phyloP scores from a whole-genome alignment of 106 monocot genomes.

The Cymbidium sinense region DNA sequence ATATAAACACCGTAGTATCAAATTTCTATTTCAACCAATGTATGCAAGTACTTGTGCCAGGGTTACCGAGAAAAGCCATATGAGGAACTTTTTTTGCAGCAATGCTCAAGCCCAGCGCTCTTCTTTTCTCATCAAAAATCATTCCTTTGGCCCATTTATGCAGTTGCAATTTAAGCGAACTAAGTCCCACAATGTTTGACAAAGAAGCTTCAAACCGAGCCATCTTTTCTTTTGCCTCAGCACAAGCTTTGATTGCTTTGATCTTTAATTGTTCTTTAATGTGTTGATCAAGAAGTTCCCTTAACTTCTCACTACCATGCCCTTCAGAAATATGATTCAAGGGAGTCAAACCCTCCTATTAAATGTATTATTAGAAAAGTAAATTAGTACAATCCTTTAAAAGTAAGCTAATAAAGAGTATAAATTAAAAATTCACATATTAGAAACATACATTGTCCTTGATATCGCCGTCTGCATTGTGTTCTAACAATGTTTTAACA shows the following conservation, averaged over 20 bases:
- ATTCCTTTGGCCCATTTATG: slow-evolving; percentile 85
- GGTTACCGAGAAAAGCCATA: slow-evolving; percentile 97
- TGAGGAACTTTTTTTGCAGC: slow-evolving; percentile 67
- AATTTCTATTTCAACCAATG: not conserved
- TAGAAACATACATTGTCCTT: slow-evolving; percentile 56
- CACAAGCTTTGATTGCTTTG: slow-evolving; percentile 52
- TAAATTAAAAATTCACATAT: not conserved
- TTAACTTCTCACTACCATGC: slow-evolving; percentile 37
- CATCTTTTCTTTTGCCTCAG: slow-evolving; percentile 60
- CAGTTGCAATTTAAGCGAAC: slow-evolving; percentile 64
- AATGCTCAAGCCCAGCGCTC: slow-evolving; percentile 68
- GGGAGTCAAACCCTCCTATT: slow-evolving; percentile 75
- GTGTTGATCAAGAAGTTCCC: slow-evolving; percentile 43
- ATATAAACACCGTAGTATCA: not conserved
- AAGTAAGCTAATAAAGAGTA: not conserved
- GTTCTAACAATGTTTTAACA: slow-evolving; percentile 57
- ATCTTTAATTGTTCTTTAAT: slow-evolving; percentile 57
- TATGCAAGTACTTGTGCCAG: slow-evolving; percentile 61
- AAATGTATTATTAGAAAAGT: not conserved
- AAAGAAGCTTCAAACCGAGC: slow-evolving; percentile 69
- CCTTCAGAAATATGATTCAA: slow-evolving; percentile 55
- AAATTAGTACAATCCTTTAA: not conserved
- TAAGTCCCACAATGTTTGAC: slow-evolving; percentile 71
- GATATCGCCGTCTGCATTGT: slow-evolving; percentile 62
- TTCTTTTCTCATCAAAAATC: slow-evolving; percentile 93